These are phyloP conservation scores for Platismatia glauca DNA, from an alignment of 495 filamentous ascomycete species.

Conservation along the genomic window DNA sequence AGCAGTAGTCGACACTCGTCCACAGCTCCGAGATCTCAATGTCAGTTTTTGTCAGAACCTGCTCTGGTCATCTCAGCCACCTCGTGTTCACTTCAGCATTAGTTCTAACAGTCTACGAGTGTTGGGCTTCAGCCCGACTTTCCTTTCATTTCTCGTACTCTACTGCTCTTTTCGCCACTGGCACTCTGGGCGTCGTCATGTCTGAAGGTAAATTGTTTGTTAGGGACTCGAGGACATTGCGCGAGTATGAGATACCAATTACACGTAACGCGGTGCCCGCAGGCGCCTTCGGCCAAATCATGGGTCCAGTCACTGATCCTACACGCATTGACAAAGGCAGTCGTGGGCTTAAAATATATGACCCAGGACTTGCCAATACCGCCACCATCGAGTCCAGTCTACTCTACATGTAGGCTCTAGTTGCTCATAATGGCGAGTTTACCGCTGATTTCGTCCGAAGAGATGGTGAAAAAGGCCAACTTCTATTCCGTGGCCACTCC, in stretches of 20 bases:
- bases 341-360: conserved; percentile 40
- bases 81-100: too few relatives aligned
- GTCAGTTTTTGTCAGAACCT: too few relatives aligned
- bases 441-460: neutral
- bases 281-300: conserved; percentile 41
- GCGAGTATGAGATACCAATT: conserved; percentile 44
- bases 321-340: conserved; percentile 27
- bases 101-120: neutral
- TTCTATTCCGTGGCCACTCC: conserved; percentile 31
- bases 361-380: conserved; percentile 49
- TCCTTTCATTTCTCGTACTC: neutral
- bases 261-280: conserved; percentile 41
- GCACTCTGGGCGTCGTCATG: conserved; percentile 22
- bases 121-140: neutral
- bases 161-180: neutral
- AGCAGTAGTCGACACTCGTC: too few relatives aligned
- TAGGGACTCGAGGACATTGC: conserved; percentile 42
- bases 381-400: conserved; percentile 33
- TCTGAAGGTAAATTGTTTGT: conserved; percentile 32
- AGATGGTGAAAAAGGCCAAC: conserved; percentile 2
- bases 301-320: conserved; percentile 19
- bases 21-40: too few relatives aligned
- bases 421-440: neutral
- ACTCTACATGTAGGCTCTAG: neutral
- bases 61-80: too few relatives aligned